Evolutionary conservation across 2,329 filamentous ascomycete genomes (phyloP).

Genomic region (Ceratocystiopsis minuta): DNA sequence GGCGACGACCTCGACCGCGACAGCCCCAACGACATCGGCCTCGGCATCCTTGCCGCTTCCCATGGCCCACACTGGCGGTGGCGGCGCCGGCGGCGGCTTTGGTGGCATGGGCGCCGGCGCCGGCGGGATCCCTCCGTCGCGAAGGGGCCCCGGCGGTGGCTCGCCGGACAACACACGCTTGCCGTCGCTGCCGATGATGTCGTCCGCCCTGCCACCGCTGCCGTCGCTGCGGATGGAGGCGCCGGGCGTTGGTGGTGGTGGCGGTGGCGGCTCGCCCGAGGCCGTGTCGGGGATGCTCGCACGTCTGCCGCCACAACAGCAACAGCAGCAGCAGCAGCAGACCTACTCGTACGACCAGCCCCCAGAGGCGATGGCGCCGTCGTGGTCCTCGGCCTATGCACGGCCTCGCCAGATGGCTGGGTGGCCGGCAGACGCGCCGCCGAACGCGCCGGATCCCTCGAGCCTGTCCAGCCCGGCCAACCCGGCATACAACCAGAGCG

Average conservation of each 20-base stretch:
- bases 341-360: not conserved
- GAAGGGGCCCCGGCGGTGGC: not conserved
- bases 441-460: conserved; percentile 22
- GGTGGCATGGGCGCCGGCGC: no score
- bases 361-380: not conserved
- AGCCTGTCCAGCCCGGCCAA: conserved; percentile 11
- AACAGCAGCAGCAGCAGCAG: no score
- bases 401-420: conserved; percentile 9
- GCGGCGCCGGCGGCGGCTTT: no score
- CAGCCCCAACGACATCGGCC: conserved; percentile 2
- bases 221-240: conserved; percentile 7
- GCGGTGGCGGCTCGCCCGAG: conserved; percentile 8
- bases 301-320: no score
- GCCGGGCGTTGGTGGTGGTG: conserved; percentile 13
- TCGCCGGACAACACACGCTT: no score
- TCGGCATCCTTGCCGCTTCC: no score
- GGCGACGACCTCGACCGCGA: not conserved
- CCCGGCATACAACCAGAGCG: no score
- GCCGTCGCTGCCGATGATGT: no score
- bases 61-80: no score
- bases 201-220: not conserved
- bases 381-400: conserved; percentile 5
- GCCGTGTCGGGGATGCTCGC: no score
- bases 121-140: no score
- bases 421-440: conserved; percentile 4